Base-by-base conservation (phyloP, 805 yeast genomes). In the Nakazawaea siamensis region DNA sequence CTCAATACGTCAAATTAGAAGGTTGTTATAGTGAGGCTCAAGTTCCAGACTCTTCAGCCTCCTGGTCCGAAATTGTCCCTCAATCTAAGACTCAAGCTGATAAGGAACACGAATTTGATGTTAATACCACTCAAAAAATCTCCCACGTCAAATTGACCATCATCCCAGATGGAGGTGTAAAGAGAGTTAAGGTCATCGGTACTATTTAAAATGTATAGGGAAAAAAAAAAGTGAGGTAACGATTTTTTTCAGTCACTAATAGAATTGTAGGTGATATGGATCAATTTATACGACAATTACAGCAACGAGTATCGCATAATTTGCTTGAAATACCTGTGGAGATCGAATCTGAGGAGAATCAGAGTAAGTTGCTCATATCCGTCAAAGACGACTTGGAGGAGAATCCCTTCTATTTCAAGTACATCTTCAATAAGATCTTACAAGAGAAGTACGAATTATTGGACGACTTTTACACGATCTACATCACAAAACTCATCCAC, bases 141-240 rank as follows among this genome's bases (percentile, higher is more conserved):
- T 71, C 87, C 8, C 95, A 87, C 54, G 83, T 87, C 20, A 75
- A 77, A 49, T 56, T 90, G 46, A 75, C 83, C 8, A 80, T 90
- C 55, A 81, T 87, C 44, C 98, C 98, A 16, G 98, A 90, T 53
- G 98, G 98, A 33, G 98, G 98, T 41, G 85, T 87, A 37, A 90
- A 90, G 66, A 73, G 98, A 54, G 60, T 90, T 25, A 73, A 95
- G 45, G 92, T 88, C 18, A 72, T 74, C 49, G 97, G 97, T 27
- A 64, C 63, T 27, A 27, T 27, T 7, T 27, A 27, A 24, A 12
- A 24, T 9, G 13, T 9, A 11, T 9, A 24, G 13, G 14, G 8
- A 7, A 12, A 9, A 12, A 9, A 24, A 11, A 12, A 17, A 17
- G 29, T 31, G 29, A 29, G 24, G n/a, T 7, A 17, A 23, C 9